Conservation (phyloP, 2,329 filamentous ascomycete species). For the Cercospora janseana region DNA sequence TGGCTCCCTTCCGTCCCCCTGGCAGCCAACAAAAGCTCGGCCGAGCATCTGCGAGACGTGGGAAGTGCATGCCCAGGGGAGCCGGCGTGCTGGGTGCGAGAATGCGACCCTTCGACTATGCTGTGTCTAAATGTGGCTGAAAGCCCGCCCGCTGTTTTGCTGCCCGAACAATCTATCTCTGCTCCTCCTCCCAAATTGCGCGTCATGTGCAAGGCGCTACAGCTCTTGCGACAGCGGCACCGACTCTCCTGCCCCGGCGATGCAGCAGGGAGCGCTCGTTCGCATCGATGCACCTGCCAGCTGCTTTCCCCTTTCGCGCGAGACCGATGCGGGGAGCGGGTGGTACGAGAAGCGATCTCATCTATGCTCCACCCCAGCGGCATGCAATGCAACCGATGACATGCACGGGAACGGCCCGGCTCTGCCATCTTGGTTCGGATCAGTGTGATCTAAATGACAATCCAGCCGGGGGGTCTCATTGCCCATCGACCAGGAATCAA, state of each 20-base stretch:
- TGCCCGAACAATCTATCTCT: constrained; percentile 23
- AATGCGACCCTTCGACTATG: constrained; percentile 26
- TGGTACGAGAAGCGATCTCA: constrained; percentile 27
- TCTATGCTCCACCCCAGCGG: constrained; percentile 19
- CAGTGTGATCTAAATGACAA: constrained; percentile 15
- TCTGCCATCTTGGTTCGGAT: constrained; percentile 28
- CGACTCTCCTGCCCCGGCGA: constrained; percentile 14
- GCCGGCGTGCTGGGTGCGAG: constrained; percentile 24
- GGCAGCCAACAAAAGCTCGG: constrained; percentile 26
- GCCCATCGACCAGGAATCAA: constrained; percentile 25
- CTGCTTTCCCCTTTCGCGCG: constrained; percentile 24
- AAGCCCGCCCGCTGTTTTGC: constrained; percentile 24
- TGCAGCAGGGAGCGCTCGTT: constrained; percentile 10
- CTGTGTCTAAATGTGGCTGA: constrained; percentile 27
- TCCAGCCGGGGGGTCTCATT: constrained; percentile 5
- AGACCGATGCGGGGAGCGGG: constrained; percentile 17
- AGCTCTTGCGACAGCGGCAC: constrained; percentile 18
- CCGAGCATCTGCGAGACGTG: constrained; percentile 30
- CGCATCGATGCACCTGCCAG: constrained; percentile 10
- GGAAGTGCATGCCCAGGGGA: constrained; percentile 23
- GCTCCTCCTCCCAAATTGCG: constrained; percentile 21
- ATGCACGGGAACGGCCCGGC: constrained; percentile 20
- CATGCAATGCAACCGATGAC: constrained; percentile 16
- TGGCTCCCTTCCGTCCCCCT: constrained; percentile 20
- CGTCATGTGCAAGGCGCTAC: constrained; percentile 29